Base-by-base conservation (phyloP, 768 basidiomycete species). In the Goffeauzyma gilvescens region DNA sequence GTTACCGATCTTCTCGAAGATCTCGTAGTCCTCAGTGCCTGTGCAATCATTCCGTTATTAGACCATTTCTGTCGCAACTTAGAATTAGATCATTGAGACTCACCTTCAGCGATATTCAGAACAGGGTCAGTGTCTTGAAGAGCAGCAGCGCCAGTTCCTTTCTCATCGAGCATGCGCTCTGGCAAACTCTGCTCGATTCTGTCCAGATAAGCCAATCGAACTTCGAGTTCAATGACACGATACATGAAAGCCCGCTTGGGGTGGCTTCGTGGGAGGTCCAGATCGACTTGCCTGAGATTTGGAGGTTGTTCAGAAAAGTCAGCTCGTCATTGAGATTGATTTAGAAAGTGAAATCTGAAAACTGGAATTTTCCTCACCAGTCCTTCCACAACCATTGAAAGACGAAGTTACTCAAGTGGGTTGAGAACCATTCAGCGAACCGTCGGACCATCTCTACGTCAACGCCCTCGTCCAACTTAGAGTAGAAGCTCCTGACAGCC, bases 301-400 rank as follows among this genome's bases (percentile, higher is more conserved):
- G 34, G 17, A 21, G 9, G 23, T 28, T 14, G 21, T 21, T 24
- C 24, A 41, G 26, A 8, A 6, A n/a, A n/a, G n/a, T n/a, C n/a
- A n/a, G 12, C 25, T 9, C 21, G 42, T 1, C 15, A 12, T 2
- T 28, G 33, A 26, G 20, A 21, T 5, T 42, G 14, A 25, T 31
- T n/a, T n/a, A n/a, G n/a, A n/a, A n/a, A n/a, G n/a, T n/a, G n/a
- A n/a, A n/a, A n/a, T n/a, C n/a, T n/a, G n/a, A n/a, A n/a, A n/a
- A n/a, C n/a, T n/a, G n/a, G n/a, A n/a, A n/a, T n/a, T n/a, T n/a
- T 5, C 65, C 76, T 33, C 39, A 87, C 90, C 93, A 98, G 71
- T 96, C 93, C 56, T 85, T 89, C 93, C 93, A 98, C 12, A 93
- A 85, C 93, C 93, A 96, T 55, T 79, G 77, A 66, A 95, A 98